Evolutionary conservation across 2,329 filamentous ascomycete species (phyloP), one percentile per base, ranked within the genome.

Genomic region (Phyllosticta paracitricarpa): DNA sequence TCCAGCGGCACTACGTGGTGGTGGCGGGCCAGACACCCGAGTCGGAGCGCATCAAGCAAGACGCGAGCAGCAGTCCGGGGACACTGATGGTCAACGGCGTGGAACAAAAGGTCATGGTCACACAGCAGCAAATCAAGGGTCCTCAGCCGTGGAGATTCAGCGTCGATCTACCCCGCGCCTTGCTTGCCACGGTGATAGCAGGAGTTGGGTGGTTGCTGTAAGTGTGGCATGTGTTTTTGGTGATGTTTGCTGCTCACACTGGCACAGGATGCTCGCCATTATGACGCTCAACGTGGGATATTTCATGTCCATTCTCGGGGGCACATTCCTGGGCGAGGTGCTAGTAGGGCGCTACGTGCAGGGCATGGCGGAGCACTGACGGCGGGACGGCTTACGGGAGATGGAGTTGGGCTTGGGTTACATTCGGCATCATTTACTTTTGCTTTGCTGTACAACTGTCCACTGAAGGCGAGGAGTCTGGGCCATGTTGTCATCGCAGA

Each of bases 221-320:
- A 82, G 89, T 85, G 35, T 52, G 19, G 24, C 54, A 52, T 59
- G 62, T 19, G n/a, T 58, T 52, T 26, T 40, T 52, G 28, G 12
- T 51, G 17, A 14, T 52, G 51, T 40, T 24, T 51, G 53, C 55
- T 7, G 53, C 57, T 2, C 3, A 14, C 17, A 1, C 24, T 40
- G n/a, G 12, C 10, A 26, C 19, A 96, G 91, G 63, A 96, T 96
- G 91, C 77, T 96, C 76, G 89, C 89, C 14, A 88, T 95, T 70
- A 96, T 94, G 90, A 92, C 89, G 1, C 84, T 90, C 78, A 94
- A 94, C 68, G 82, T 93, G 17, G 90, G 89, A 12, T 94, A 94
- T 72, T 93, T 93, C 72, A 75, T 91, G 60, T 91, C 89, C 0
- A 82, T 92, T n/a, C 80, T 95, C 10, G 87, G 79, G 4, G 88